phyloP scores from a whole-genome alignment of 1,139 yeast genomes.

The Yarrowia galli region DNA sequence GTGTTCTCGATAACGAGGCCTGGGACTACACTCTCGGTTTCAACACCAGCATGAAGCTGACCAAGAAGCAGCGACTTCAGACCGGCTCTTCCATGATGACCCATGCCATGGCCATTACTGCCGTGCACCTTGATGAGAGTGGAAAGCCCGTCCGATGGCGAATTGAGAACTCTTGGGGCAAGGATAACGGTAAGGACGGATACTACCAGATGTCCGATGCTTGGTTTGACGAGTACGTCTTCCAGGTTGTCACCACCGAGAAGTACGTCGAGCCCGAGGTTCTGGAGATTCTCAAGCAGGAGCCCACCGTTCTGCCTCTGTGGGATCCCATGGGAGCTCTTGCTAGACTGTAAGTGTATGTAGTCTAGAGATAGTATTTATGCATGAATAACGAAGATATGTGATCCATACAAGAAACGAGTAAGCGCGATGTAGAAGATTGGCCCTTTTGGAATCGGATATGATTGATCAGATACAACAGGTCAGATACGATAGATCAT shows the following conservation, averaged over 20 bases:
- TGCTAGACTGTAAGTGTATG: constrained; percentile 50
- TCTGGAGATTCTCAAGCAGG: constrained; percentile 59
- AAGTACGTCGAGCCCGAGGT: constrained; percentile 57
- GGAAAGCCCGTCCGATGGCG: constrained; percentile 69
- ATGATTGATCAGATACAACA: background rate
- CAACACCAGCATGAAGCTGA: constrained; percentile 58
- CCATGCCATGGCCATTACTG: constrained; percentile 74
- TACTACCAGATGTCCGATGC: constrained; percentile 68
- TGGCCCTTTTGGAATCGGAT: too few species aligned
- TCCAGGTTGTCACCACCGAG: constrained; percentile 66
- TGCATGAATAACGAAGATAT: background rate
- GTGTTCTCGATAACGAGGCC: constrained; percentile 62
- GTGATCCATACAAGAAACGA: too few species aligned
- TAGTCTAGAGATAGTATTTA: background rate
- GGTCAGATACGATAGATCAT: too few species aligned
- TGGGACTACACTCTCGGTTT: constrained; percentile 66
- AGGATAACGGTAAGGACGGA: constrained; percentile 65
- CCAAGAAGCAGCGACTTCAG: constrained; percentile 62
- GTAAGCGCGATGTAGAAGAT: too few species aligned
- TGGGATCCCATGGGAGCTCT: constrained; percentile 75
- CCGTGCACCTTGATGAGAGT: constrained; percentile 59
- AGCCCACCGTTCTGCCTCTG: constrained; percentile 63
- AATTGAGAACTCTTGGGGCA: constrained; percentile 76
- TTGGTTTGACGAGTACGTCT: constrained; percentile 72
- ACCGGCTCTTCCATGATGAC: constrained; percentile 69